These are phyloP conservation scores for Pyrenophora seminiperda DNA, from an alignment of 2,329 filamentous ascomycete genomes.

Conservation along the genomic window DNA sequence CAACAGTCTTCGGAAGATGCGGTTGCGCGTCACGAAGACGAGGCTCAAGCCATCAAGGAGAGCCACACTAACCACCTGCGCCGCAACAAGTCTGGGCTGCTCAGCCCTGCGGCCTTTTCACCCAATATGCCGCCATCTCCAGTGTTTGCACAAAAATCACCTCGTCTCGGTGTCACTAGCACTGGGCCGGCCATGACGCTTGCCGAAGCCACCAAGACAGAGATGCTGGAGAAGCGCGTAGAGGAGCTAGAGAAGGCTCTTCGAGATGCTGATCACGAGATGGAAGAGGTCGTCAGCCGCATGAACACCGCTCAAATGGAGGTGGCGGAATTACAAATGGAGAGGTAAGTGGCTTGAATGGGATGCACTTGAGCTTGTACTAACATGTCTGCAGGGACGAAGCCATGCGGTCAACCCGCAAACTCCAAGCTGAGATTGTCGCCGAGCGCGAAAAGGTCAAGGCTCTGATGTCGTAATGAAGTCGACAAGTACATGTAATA, in stretches of 20 bases:
- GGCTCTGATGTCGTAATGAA: slow-evolving; percentile 47
- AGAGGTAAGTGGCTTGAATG: slow-evolving; percentile 53
- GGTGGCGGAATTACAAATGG: slow-evolving; percentile 76
- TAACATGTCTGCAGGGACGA: slow-evolving; percentile 61
- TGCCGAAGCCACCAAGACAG: slow-evolving; percentile 73
- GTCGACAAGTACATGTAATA: slow-evolving; percentile 7
- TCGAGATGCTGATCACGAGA: slow-evolving; percentile 74
- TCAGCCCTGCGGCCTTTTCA: slow-evolving; percentile 57
- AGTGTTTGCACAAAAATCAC: slow-evolving; percentile 63
- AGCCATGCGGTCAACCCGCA: slow-evolving; percentile 71
- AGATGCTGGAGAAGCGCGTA: slow-evolving; percentile 76
- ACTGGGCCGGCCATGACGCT: slow-evolving; percentile 64
- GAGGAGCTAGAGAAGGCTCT: slow-evolving; percentile 84
- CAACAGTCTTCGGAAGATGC: slow-evolving; percentile 87
- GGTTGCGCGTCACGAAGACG: slow-evolving; percentile 82
- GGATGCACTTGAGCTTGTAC: slow-evolving; percentile 15
- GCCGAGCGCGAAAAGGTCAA: slow-evolving; percentile 66
- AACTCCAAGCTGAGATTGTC: slow-evolving; percentile 70
- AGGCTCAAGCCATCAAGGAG: slow-evolving; percentile 75
- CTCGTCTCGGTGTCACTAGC: slow-evolving; percentile 65
- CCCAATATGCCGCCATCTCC: slow-evolving; percentile 67
- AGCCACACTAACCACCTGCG: slow-evolving; percentile 77
- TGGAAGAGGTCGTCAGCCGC: slow-evolving; percentile 79
- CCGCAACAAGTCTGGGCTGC: slow-evolving; percentile 64
- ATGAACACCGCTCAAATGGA: slow-evolving; percentile 86